A percentile compares a stretch with the other conserved stretches of the same genome.
These are phyloP conservation scores for Kewa caespitosa DNA, from an alignment of 179 eudicot genomes.

Conservation along the genomic window DNA sequence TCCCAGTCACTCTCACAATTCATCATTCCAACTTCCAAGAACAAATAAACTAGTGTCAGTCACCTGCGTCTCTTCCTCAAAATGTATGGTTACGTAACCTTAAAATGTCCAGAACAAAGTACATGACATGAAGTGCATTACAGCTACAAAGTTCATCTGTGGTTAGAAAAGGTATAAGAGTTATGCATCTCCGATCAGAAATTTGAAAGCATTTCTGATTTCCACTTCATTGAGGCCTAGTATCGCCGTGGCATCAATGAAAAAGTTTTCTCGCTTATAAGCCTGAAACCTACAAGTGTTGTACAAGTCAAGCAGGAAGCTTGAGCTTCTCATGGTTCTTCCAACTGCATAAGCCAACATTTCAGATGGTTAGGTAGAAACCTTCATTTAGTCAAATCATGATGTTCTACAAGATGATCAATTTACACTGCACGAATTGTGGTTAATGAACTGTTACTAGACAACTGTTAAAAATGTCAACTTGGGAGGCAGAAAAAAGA, in stretches of 20 bases:
- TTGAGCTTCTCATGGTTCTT: slow-evolving; percentile 43
- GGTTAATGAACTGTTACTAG: not conserved
- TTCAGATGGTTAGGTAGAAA: slow-evolving; percentile 2
- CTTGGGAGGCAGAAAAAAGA: not conserved
- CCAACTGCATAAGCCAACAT: slow-evolving; percentile 31
- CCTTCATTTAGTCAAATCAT: not conserved
- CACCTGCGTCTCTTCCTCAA: no score
- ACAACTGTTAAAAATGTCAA: not conserved
- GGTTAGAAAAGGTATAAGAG: slow-evolving; percentile 9
- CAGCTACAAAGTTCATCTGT: no score
- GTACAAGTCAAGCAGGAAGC: slow-evolving; percentile 33
- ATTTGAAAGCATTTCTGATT: not conserved
- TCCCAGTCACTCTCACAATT: no score
- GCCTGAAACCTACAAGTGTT: not conserved
- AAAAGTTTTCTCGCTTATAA: not conserved
- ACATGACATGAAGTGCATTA: no score
- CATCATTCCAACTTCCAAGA: no score
- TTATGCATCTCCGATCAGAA: not conserved
- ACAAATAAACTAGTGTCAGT: no score
- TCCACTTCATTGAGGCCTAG: not conserved
- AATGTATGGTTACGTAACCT: no score
- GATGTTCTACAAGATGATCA: not conserved
- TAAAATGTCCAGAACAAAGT: no score
- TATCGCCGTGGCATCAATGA: not conserved
- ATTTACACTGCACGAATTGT: not conserved